Conservation (phyloP, 1,284 basidiomycete genomes). For the Ceratobasidium sp. region DNA sequence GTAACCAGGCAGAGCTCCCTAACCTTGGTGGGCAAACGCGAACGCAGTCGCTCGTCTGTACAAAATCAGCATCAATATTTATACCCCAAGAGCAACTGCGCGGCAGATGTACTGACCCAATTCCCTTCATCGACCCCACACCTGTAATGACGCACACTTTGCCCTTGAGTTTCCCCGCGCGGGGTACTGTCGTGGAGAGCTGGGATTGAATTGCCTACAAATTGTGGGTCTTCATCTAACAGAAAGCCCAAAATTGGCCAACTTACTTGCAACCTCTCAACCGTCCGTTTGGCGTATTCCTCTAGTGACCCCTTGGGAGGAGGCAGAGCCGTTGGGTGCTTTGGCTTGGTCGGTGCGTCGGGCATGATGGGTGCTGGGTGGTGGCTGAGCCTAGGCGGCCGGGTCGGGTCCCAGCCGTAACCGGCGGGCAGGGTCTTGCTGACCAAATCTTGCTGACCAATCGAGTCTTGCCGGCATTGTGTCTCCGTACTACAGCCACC, state of each 20-base stretch:
- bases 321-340: conserved; percentile 32
- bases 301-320: conserved; percentile 29
- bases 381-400: neutral
- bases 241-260: no score
- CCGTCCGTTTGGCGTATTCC: conserved; percentile 59
- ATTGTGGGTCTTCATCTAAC: no score
- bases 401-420: conserved; percentile 18
- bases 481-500: neutral
- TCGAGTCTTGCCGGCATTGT: neutral
- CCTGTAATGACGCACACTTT: conserved; percentile 95
- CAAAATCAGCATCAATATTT: neutral
- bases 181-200: conserved; percentile 65
- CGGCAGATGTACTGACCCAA: conserved; percentile 68
- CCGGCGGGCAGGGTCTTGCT: conserved; percentile 33
- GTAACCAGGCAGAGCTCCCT: conserved; percentile 42
- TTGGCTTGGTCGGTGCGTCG: conserved; percentile 37
- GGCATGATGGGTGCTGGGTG: conserved; percentile 26
- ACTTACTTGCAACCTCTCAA: conserved; percentile 64
- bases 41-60: conserved; percentile 75
- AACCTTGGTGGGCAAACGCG: conserved; percentile 84
- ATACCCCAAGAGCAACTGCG: neutral
- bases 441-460: neutral
- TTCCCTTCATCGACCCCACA: conserved; percentile 82
- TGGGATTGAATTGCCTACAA: conserved; percentile 71
- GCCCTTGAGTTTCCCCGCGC: conserved; percentile 69